Percentiles rank a stretch among this genome's conserved stretches.
Evolutionary conservation across 1,139 yeast genomes (phyloP).

Genomic region (Hyphopichia khmerensis): DNA sequence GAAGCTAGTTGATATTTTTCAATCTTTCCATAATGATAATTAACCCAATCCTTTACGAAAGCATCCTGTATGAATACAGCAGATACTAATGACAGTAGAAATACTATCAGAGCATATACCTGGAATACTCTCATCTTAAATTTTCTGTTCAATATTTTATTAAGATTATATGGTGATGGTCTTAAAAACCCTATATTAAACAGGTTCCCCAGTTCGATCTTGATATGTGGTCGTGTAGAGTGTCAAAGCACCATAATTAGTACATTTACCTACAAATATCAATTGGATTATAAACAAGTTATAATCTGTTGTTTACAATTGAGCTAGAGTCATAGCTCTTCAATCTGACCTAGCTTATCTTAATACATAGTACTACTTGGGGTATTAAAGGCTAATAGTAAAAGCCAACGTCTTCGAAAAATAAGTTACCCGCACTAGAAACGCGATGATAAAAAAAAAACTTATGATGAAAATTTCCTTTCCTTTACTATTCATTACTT

Average conservation of each 20-base stretch:
- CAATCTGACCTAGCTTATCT: too few relatives aligned
- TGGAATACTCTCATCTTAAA: conserved; percentile 1
- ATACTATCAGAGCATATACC: not conserved
- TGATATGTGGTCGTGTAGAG: too few relatives aligned
- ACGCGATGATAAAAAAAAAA: not conserved
- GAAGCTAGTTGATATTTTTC: conserved; percentile 13
- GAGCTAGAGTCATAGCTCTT: too few relatives aligned
- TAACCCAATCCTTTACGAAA: conserved; percentile 34
- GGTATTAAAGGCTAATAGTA: not conserved
- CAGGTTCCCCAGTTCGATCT: too few relatives aligned
- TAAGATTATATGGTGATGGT: too few relatives aligned
- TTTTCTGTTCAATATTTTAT: too few relatives aligned
- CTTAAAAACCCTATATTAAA: too few relatives aligned
- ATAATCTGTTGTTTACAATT: too few relatives aligned
- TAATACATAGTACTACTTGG: too few relatives aligned
- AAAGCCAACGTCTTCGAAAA: not conserved
- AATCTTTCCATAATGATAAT: conserved; percentile 18
- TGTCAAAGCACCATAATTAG: too few relatives aligned
- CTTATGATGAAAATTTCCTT: not conserved
- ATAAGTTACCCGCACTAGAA: not conserved
- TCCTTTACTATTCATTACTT: not conserved
- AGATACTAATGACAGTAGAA: conserved; percentile 8
- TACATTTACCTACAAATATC: too few relatives aligned
- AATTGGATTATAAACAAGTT: too few relatives aligned
- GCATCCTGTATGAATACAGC: conserved; percentile 37